phyloP scores from a whole-genome alignment of 1,139 yeast species.

The Nakaseomyces nivariensis region DNA sequence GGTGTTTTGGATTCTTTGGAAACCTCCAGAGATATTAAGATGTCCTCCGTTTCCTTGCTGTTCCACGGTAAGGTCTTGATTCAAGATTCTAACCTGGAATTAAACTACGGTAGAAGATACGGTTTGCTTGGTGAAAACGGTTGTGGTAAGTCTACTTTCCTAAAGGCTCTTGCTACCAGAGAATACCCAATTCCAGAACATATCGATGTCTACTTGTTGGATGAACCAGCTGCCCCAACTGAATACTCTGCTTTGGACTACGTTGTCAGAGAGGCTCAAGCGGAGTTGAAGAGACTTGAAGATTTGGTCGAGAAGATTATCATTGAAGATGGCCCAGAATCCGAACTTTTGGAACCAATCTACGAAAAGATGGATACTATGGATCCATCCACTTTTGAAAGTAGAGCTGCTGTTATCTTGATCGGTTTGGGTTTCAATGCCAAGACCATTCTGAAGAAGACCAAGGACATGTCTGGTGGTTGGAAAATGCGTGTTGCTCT shows the following conservation, averaged over 20 bases:
- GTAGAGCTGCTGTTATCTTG: slow-evolving; percentile 90
- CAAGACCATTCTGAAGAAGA: slow-evolving; percentile 73
- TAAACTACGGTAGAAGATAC: slow-evolving; percentile 94
- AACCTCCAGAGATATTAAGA: slow-evolving; percentile 89
- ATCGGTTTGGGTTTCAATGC: slow-evolving; percentile 96
- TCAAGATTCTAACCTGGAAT: slow-evolving; percentile 84
- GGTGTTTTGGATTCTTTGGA: slow-evolving; percentile 87
- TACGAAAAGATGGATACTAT: slow-evolving; percentile 92
- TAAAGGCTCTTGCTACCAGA: slow-evolving; percentile 88
- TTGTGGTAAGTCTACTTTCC: slow-evolving; percentile 94
- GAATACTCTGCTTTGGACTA: slow-evolving; percentile 90
- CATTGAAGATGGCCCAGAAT: slow-evolving; percentile 90
- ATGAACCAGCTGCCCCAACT: slow-evolving; percentile 95
- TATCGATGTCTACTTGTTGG: slow-evolving; percentile 83
- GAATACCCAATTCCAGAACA: slow-evolving; percentile 91
- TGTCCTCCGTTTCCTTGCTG: slow-evolving; percentile 79
- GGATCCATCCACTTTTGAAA: slow-evolving; percentile 94
- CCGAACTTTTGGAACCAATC: slow-evolving; percentile 71
- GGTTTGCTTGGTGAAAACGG: slow-evolving; percentile 98
- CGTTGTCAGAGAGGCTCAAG: slow-evolving; percentile 94
- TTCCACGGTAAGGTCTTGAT: slow-evolving; percentile 97
- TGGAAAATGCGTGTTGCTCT: slow-evolving; percentile 77
- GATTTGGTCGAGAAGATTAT: slow-evolving; percentile 83
- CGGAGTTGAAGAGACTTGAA: slow-evolving; percentile 84
- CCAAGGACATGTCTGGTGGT: slow-evolving; percentile 99